Percentiles rank a stretch among this genome's conserved stretches.
phyloP scores from a whole-genome alignment of 306 rosid genomes.

The Corylus americana region DNA sequence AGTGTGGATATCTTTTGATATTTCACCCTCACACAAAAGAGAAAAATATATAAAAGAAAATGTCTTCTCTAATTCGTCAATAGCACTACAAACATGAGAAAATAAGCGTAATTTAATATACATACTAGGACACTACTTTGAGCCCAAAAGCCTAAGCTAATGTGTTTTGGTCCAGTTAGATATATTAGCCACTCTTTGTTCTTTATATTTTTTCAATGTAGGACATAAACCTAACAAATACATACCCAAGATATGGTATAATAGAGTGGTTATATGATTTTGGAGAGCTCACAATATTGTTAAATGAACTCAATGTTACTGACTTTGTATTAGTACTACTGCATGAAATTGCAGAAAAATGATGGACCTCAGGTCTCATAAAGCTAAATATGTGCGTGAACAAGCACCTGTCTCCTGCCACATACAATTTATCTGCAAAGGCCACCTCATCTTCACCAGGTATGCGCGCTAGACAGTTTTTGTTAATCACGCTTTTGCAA shows the following conservation, averaged over 20 bases:
- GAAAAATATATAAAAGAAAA: too few species aligned
- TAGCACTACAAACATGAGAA: too few species aligned
- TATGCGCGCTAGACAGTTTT: background rate
- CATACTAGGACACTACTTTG: too few species aligned
- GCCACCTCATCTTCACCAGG: constrained; percentile 46
- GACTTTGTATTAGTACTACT: background rate
- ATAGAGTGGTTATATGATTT: background rate
- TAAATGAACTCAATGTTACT: background rate
- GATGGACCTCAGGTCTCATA: constrained; percentile 46
- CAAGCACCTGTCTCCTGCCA: constrained; percentile 44
- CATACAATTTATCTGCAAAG: constrained; percentile 53
- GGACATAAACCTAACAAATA: too few species aligned
- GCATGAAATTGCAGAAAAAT: constrained; percentile 40
- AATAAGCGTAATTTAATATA: too few species aligned
- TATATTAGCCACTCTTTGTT: too few species aligned
- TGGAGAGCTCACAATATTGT: background rate
- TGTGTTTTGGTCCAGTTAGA: too few species aligned
- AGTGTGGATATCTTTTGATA: background rate
- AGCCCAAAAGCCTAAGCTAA: too few species aligned
- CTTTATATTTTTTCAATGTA: too few species aligned
- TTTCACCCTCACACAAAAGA: too few species aligned
- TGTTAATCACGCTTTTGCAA: background rate
- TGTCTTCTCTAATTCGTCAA: too few species aligned
- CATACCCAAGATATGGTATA: too few species aligned
- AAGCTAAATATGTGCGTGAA: constrained; percentile 44